A percentile compares a stretch with the other conserved stretches of the same genome.
Conservation (phyloP, 805 yeast genomes). For the Metschnikowia rubicola region DNA sequence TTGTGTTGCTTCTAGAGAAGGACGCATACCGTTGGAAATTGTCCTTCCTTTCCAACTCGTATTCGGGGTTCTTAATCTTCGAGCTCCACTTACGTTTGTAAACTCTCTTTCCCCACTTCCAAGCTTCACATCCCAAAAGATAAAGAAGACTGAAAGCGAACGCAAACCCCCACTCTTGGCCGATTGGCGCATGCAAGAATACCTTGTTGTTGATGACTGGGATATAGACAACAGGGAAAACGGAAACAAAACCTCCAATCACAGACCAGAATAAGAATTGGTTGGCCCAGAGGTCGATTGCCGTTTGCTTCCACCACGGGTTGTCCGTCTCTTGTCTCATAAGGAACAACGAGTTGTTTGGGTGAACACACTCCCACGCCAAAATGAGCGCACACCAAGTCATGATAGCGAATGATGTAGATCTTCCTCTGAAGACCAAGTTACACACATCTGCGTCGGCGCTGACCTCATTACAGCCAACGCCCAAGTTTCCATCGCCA, state of each 20-base stretch:
- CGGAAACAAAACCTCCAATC: constrained; percentile 32
- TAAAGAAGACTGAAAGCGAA: constrained; percentile 29
- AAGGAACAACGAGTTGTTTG: constrained; percentile 30
- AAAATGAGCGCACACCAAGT: constrained; percentile 41
- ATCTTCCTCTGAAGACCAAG: constrained; percentile 37
- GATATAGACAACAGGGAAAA: constrained; percentile 40
- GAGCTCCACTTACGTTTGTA: constrained; percentile 23
- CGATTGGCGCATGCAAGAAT: constrained; percentile 36
- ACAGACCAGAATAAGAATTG: constrained; percentile 39
- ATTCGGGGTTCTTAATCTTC: constrained; percentile 55
- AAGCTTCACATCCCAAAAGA: constrained; percentile 33
- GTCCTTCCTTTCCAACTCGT: constrained; percentile 58
- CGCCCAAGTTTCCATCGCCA: constrained; percentile 39
- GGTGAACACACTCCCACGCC: constrained; percentile 42
- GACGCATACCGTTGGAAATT: constrained; percentile 63
- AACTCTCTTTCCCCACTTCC: constrained; percentile 40
- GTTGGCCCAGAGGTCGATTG: constrained; percentile 34
- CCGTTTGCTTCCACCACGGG: constrained; percentile 37
- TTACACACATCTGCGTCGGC: constrained; percentile 21
- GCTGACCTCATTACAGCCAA: constrained; percentile 29
- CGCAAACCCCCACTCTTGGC: constrained; percentile 40
- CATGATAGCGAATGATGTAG: constrained; percentile 38
- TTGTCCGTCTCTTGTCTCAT: constrained; percentile 37
- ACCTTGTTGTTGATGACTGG: constrained; percentile 40
- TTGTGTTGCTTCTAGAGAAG: constrained; percentile 52